Percentiles rank a stretch among this genome's conserved stretches.
Evolutionary conservation across 345 rosid species (phyloP).

Genomic region (Eucalyptus grandis): DNA sequence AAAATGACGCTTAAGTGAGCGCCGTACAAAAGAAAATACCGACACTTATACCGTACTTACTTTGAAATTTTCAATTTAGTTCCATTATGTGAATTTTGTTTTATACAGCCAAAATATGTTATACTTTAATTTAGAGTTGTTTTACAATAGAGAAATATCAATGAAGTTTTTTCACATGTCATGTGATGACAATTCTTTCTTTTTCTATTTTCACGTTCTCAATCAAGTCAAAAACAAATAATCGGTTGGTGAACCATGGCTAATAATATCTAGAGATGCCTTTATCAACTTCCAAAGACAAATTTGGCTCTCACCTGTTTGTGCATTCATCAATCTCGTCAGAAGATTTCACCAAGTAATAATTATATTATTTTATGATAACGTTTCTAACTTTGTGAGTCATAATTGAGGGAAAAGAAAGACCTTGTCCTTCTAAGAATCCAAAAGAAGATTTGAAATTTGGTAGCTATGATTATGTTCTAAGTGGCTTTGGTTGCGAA

Average conservation of each 20-base stretch:
- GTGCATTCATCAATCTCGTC: neutral
- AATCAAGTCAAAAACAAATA: neutral
- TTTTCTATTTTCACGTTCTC: neutral
- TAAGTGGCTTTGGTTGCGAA: neutral
- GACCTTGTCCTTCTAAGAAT: neutral
- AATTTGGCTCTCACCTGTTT: neutral
- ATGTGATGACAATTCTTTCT: neutral
- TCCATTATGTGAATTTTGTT: neutral
- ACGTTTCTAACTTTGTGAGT: neutral
- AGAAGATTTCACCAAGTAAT: neutral
- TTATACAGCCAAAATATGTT: neutral
- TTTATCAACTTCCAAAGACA: neutral
- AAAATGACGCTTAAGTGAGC: no score
- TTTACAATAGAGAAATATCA: neutral
- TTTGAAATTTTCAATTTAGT: neutral
- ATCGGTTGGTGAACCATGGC: neutral
- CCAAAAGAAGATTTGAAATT: neutral
- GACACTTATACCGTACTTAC: rapidly evolving
- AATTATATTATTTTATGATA: neutral
- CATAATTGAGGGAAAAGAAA: neutral
- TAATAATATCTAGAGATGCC: neutral
- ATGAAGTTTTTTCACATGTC: neutral
- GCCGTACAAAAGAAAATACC: no score
- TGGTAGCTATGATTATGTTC: neutral
- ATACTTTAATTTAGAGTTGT: neutral